A percentile compares a stretch with the other conserved stretches of the same genome.
Conservation (phyloP, 2,329 filamentous ascomycete genomes). For the Lizonia empirigonia region DNA sequence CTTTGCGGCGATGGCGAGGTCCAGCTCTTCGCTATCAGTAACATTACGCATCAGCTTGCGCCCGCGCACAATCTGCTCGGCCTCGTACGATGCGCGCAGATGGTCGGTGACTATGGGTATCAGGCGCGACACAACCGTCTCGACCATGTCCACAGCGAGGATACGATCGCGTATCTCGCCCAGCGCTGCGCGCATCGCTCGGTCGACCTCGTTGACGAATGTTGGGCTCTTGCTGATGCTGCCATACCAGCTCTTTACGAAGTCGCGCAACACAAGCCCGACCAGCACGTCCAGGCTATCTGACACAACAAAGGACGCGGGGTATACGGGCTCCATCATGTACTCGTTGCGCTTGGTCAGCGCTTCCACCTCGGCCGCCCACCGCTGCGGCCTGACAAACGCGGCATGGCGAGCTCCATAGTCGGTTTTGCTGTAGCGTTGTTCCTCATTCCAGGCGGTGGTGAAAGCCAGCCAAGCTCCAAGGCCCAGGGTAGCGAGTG, state of each 20-base stretch:
- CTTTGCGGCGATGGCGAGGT: slow-evolving; percentile 92
- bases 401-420: slow-evolving; percentile 51
- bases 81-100: slow-evolving; percentile 87
- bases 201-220: slow-evolving; percentile 88
- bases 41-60: slow-evolving; percentile 86
- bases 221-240: slow-evolving; percentile 79
- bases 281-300: slow-evolving; percentile 80
- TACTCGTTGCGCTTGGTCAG: slow-evolving; percentile 71
- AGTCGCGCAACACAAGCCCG: slow-evolving; percentile 77
- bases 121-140: slow-evolving; percentile 78
- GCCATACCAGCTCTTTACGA: slow-evolving; percentile 86
- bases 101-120: slow-evolving; percentile 89
- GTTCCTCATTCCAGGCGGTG: slow-evolving; percentile 56
- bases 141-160: slow-evolving; percentile 78
- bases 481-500: slow-evolving; percentile 59
- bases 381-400: slow-evolving; percentile 68
- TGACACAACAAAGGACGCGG: slow-evolving; percentile 77
- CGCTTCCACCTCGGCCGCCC: slow-evolving; percentile 72
- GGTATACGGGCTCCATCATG: slow-evolving; percentile 69
- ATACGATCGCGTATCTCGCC: slow-evolving; percentile 73
- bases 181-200: slow-evolving; percentile 74
- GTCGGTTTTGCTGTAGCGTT: slow-evolving; percentile 50
- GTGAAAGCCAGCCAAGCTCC: slow-evolving; percentile 66
- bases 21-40: slow-evolving; percentile 94
- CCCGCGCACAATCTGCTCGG: slow-evolving; percentile 84